A percentile compares a stretch with the other conserved stretches of the same genome.
These are phyloP conservation scores for Saccharomycopsis sp. DNA, from an alignment of 805 yeast genomes.

Conservation along the genomic window DNA sequence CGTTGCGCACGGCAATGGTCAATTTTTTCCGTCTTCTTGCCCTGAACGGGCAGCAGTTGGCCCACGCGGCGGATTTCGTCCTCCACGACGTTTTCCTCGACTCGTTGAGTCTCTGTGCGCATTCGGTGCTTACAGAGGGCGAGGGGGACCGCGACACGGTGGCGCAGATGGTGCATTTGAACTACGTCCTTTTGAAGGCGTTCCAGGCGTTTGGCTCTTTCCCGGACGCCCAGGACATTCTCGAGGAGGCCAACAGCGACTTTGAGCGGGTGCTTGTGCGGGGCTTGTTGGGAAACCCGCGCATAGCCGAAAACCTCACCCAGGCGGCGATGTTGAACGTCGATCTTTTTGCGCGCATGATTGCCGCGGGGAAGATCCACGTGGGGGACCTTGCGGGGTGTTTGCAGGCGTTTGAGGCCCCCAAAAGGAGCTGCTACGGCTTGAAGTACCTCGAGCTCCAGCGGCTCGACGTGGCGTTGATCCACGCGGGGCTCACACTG, in stretches of 20 bases:
- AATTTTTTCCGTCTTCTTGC: conserved; percentile 7
- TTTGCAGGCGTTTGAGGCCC: background rate
- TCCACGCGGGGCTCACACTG: conserved; percentile 34
- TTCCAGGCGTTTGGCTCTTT: background rate
- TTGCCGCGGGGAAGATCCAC: background rate
- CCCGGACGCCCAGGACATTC: background rate
- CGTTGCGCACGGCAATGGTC: conserved; percentile 37
- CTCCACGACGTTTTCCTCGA: conserved; percentile 7
- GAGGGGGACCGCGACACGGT: conserved; percentile 2
- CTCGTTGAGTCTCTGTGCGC: conserved; percentile 6
- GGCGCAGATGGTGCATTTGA: background rate
- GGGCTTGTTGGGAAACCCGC: conserved; percentile 7
- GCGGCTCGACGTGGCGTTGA: conserved; percentile 32
- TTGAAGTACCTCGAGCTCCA: conserved; percentile 28
- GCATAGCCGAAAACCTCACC: background rate
- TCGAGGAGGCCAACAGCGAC: conserved; percentile 21
- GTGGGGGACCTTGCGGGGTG: background rate
- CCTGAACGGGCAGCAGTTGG: too few species aligned
- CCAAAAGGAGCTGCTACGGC: background rate
- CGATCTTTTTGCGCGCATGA: conserved; percentile 2
- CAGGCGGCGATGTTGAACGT: conserved; percentile 8
- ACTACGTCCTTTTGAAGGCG: background rate
- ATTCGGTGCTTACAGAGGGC: conserved; percentile 2
- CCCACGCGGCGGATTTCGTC: conserved; percentile 6
- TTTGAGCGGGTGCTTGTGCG: conserved; percentile 15